Percentiles rank a stretch among this genome's conserved stretches.
Conservation (phyloP, 331 rosid genomes). For the Arachis monticola region DNA sequence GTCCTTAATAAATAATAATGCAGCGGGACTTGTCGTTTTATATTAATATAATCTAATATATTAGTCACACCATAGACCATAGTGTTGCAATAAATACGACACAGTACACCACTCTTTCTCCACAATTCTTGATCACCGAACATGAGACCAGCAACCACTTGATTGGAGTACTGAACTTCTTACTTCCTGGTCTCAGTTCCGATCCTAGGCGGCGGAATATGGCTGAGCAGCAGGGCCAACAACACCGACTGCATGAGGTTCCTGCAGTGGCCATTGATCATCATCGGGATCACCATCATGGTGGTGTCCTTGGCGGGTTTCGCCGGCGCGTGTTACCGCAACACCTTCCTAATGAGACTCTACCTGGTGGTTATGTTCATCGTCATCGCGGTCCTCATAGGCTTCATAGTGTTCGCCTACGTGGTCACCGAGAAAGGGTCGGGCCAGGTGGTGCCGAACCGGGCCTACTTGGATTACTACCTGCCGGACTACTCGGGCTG, state of each 20-base stretch:
- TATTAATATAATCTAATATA: no score
- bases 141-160: slow-evolving; percentile 85
- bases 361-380: slow-evolving; percentile 84
- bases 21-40: slow-evolving; percentile 26
- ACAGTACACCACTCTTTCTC: background rate
- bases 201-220: slow-evolving; percentile 87
- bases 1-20: background rate
- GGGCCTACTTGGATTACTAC: slow-evolving; percentile 55
- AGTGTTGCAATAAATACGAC: background rate
- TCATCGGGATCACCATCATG: slow-evolving; percentile 77
- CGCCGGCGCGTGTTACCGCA: slow-evolving; percentile 89
- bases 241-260: slow-evolving; percentile 85
- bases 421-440: slow-evolving; percentile 67
- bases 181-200: slow-evolving; percentile 84
- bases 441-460: slow-evolving; percentile 37
- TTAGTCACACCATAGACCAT: no score
- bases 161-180: slow-evolving; percentile 76
- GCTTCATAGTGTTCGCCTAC: slow-evolving; percentile 87
- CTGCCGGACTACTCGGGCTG: slow-evolving; percentile 71
- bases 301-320: slow-evolving; percentile 77
- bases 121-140: background rate
- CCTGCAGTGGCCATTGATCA: slow-evolving; percentile 93
- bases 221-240: slow-evolving; percentile 93
- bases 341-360: slow-evolving; percentile 69
- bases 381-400: slow-evolving; percentile 68